phyloP scores from a whole-genome alignment of 2,329 filamentous ascomycete species.

The Colletotrichum camelliae region DNA sequence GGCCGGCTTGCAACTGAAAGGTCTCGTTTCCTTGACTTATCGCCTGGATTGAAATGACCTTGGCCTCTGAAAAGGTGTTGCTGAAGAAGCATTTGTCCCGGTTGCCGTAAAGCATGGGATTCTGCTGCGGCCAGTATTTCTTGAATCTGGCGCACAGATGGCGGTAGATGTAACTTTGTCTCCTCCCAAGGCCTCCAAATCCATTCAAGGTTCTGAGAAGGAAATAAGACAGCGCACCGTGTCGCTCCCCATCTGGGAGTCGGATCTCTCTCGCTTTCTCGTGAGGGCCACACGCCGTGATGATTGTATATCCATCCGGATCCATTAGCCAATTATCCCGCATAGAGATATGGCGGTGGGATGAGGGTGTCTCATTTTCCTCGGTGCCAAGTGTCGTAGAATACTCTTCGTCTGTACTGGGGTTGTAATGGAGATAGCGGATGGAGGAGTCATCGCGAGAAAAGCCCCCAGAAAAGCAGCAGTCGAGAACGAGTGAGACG shows the following conservation, averaged over 20 bases:
- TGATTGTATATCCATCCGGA: neutral
- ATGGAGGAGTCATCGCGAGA: neutral
- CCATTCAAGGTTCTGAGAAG: neutral
- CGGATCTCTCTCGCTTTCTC: neutral
- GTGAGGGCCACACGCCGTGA: neutral
- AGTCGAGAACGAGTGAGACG: neutral
- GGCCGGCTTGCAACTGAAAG: neutral
- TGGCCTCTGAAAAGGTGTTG: neutral
- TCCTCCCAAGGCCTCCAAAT: neutral
- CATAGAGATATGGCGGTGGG: neutral
- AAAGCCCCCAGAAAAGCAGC: neutral
- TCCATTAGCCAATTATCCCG: neutral
- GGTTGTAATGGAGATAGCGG: neutral
- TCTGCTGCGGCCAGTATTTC: neutral
- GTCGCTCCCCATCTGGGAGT: neutral
- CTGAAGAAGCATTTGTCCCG: neutral
- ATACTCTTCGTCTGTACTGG: neutral
- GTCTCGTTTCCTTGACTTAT: neutral
- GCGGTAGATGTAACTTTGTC: neutral
- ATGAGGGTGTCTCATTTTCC: neutral
- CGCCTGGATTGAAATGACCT: neutral
- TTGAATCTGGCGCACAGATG: neutral
- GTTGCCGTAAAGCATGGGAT: neutral
- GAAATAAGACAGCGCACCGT: neutral
- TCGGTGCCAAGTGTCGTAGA: neutral